Evolutionary conservation across 768 basidiomycete genomes (phyloP).

Genomic region (Rhizopogon roseolus): DNA sequence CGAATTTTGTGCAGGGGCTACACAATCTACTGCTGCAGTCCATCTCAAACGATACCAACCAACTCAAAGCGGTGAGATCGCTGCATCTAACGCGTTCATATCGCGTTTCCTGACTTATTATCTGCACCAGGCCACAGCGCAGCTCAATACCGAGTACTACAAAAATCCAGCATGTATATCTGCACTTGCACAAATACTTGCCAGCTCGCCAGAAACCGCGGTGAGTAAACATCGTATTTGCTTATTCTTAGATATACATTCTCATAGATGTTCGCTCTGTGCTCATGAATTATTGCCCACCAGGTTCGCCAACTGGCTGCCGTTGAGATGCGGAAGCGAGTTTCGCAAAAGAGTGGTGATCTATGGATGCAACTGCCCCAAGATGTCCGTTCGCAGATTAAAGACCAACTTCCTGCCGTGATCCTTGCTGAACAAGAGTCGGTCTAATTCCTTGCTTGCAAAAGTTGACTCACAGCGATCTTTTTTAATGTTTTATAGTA

Average conservation of each 20-base stretch:
- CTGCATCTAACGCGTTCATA: constrained; percentile 21
- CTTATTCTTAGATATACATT: constrained; percentile 5
- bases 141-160: constrained; percentile 90
- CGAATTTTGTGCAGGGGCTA: constrained; percentile 71
- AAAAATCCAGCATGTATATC: constrained; percentile 88
- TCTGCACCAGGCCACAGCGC: constrained; percentile 72
- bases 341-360: constrained; percentile 71
- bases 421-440: constrained; percentile 78
- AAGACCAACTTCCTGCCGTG: constrained; percentile 72
- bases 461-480: neutral
- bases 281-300: neutral
- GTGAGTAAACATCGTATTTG: constrained; percentile 44
- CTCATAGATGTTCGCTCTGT: neutral
- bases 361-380: constrained; percentile 74
- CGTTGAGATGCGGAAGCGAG: constrained; percentile 93
- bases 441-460: constrained; percentile 18
- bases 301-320: constrained; percentile 97
- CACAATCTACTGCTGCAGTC: constrained; percentile 85
- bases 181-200: constrained; percentile 82
- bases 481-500: constrained; percentile 40
- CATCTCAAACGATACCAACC: constrained; percentile 75
- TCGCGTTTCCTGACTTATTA: constrained; percentile 5
- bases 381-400: constrained; percentile 76
- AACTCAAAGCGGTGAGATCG: constrained; percentile 79
- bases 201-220: constrained; percentile 75